Percentiles rank a stretch among this genome's conserved stretches.
phyloP scores from a whole-genome alignment of 2,329 filamentous ascomycete genomes.

The Fusarium papillatum region DNA sequence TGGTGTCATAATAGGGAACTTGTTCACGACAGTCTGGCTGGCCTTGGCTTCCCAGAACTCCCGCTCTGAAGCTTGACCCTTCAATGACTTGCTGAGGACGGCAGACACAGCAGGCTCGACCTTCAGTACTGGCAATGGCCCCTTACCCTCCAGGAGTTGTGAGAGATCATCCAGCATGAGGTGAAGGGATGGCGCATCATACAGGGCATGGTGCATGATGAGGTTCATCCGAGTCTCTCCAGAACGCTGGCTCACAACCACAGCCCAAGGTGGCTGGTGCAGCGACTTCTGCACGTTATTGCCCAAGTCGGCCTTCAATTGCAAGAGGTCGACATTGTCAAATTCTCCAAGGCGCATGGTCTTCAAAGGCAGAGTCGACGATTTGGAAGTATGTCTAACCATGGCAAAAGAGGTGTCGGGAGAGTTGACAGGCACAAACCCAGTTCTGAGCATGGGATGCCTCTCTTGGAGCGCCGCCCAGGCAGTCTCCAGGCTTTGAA shows the following conservation, averaged over 20 bases:
- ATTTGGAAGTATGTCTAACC: conserved; percentile 67
- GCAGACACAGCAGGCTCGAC: conserved; percentile 55
- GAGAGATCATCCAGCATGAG: conserved; percentile 73
- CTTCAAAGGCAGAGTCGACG: conserved; percentile 27
- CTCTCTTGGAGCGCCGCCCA: conserved; percentile 68
- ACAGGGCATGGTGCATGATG: conserved; percentile 83
- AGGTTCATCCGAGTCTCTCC: conserved; percentile 55
- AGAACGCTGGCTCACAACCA: conserved; percentile 60
- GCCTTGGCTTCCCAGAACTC: conserved; percentile 75
- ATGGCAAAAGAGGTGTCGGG: conserved; percentile 77
- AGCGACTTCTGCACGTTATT: conserved; percentile 57
- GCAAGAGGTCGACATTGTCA: conserved; percentile 45
- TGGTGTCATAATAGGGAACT: conserved; percentile 84
- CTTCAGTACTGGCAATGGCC: conserved; percentile 15
- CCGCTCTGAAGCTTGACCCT: conserved; percentile 51
- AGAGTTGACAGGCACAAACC: conserved; percentile 76
- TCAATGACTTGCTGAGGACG: conserved; percentile 54
- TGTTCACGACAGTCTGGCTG: conserved; percentile 68
- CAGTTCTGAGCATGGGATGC: conserved; percentile 83
- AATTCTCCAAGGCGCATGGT: not conserved
- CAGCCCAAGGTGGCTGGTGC: conserved; percentile 73
- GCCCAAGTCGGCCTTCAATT: conserved; percentile 54
- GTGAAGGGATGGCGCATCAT: conserved; percentile 83
- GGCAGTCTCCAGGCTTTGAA: conserved; percentile 62
- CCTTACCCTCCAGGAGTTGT: conserved; percentile 39